Base-by-base conservation (phyloP, 495 filamentous ascomycete species). In the Daldinia childiae region DNA sequence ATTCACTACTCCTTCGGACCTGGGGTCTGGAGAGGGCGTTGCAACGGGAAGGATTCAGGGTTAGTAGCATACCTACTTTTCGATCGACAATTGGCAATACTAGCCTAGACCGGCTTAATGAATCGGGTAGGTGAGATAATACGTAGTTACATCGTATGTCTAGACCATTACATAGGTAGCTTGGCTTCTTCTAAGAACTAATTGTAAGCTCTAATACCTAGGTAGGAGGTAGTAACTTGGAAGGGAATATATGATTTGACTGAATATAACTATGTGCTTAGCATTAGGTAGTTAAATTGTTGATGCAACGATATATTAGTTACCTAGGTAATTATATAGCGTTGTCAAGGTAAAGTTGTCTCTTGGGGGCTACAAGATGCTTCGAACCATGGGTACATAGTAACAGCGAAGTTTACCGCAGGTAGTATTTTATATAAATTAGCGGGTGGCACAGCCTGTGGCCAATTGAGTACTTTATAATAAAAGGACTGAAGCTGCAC, bases 41-140 rank as follows among this genome's bases (percentile, higher is more conserved):
- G 26, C 60, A 64, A 27, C 58, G 54, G 59, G 54, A 68, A 68
- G 64, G 69, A 64, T 62, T 72, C n/a, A 19, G 51, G 52, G 58
- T 29, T 63, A 34, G 43, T 39, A 30, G 41, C 39, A 56, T 58
- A 19, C n/a, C 41, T 54, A 50, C 36, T 51, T 63, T 43, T 6
- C 29, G 41, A 66, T 71, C 58, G 43, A 62, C 57, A 57, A 52
- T 11, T 30, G 39, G 38, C 34, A 56, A 27, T 21, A 41, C 26
- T 21, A 39, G 30, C 30, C 55, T 24, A 38, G 30, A 39, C 32
- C 34, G 9, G 21, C n/a, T 58, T 4, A 17, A 38, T 24, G 21
- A 56, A 32, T 32, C 62, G 14, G 58, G 57, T 45, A 56, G 50
- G 36, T 57, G 51, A 45, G 58, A 43, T 43, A 60, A 2, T 54